phyloP scores from a whole-genome alignment of 306 rosid species.

The Dryas alaskensis region DNA sequence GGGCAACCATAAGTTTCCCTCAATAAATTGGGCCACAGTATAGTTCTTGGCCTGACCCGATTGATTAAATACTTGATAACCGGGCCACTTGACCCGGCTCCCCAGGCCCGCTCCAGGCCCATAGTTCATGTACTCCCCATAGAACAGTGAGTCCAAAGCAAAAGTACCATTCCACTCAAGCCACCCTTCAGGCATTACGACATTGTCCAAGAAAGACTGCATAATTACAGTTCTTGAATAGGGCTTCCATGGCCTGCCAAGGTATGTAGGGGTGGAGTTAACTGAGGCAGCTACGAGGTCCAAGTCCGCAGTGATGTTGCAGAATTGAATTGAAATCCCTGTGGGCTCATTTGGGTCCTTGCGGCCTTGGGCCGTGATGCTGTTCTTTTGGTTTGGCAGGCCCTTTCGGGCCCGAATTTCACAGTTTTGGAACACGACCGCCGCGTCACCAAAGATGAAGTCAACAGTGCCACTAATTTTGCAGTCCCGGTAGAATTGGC shows the following conservation, averaged over 20 bases:
- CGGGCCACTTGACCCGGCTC: conserved; percentile 65
- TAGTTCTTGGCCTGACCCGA: conserved; percentile 41
- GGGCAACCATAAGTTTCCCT: conserved; percentile 79
- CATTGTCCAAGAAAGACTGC: conserved; percentile 50
- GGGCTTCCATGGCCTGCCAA: conserved; percentile 87
- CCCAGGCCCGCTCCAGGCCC: conserved; percentile 55
- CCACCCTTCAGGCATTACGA: conserved; percentile 72
- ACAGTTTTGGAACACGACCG: conserved; percentile 70
- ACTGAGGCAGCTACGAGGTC: conserved; percentile 35
- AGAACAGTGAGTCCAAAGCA: conserved; percentile 55
- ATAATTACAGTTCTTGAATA: conserved; percentile 66
- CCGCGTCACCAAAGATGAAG: conserved; percentile 79
- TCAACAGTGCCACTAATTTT: conserved; percentile 72
- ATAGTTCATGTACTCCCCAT: conserved; percentile 64
- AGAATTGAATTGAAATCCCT: conserved; percentile 80
- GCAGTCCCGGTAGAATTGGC: conserved; percentile 86
- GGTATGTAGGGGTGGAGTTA: conserved; percentile 44
- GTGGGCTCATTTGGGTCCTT: conserved; percentile 68
- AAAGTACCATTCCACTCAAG: conserved; percentile 63
- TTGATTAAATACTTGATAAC: conserved; percentile 50
- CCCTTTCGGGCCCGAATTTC: conserved; percentile 51
- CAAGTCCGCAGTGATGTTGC: conserved; percentile 62
- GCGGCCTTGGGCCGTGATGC: conserved; percentile 85
- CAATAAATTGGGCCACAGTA: conserved; percentile 61
- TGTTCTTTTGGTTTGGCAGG: conserved; percentile 67